phyloP scores from a whole-genome alignment of 208 protist genomes.

The Histomonas meleagridis region DNA sequence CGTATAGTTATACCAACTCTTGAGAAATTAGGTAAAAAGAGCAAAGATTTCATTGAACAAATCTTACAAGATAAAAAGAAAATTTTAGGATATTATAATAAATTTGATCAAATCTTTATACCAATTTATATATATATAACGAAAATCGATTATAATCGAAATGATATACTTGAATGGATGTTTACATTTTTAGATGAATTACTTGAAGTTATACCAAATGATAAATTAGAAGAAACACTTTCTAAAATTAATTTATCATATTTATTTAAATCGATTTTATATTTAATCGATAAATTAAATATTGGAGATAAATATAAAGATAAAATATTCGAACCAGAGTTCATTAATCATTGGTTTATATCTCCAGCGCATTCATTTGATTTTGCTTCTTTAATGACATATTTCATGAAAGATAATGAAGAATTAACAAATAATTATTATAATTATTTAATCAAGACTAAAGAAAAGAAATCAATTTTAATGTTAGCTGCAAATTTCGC shows the following conservation, averaged over 20 bases:
- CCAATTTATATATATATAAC: background rate
- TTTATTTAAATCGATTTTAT: background rate
- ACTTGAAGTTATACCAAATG: background rate
- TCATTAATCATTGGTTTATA: conserved; percentile 6
- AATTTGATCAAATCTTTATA: background rate
- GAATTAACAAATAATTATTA: background rate
- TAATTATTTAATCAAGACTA: background rate
- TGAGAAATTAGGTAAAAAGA: background rate
- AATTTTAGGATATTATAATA: background rate
- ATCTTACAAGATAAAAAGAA: background rate
- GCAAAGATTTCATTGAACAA: background rate
- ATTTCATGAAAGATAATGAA: conserved; percentile 30
- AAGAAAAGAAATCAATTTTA: background rate
- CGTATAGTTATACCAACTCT: too few relatives aligned
- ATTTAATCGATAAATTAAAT: background rate
- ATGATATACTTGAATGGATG: background rate
- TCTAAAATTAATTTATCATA: background rate
- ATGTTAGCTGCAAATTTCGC: background rate
- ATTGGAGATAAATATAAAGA: background rate
- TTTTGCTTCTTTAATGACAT: background rate
- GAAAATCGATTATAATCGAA: background rate
- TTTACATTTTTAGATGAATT: background rate
- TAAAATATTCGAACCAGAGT: background rate
- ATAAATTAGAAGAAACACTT: background rate
- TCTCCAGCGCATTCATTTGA: background rate